phyloP scores from a whole-genome alignment of 768 basidiomycete genomes.

The Neoboletus subvelutipes region DNA sequence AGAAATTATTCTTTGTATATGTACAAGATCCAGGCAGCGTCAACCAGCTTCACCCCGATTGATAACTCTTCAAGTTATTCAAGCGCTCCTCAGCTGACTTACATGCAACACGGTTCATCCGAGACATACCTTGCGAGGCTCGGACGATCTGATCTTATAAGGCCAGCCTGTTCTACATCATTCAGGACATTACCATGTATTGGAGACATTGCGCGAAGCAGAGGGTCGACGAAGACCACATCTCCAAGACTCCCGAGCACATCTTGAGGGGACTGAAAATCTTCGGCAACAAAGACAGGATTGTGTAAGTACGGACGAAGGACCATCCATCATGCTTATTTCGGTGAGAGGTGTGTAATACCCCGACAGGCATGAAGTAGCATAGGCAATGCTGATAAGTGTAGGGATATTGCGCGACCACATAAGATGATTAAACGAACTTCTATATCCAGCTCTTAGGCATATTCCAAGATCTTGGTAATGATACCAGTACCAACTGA shows the following conservation, averaged over 20 bases:
- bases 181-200: not conserved
- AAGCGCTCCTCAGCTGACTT: not conserved
- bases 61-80: not conserved
- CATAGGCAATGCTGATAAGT: conserved; percentile 25
- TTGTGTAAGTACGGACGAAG: not conserved
- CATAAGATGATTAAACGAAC: conserved; percentile 20
- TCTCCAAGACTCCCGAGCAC: not conserved
- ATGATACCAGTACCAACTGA: conserved; percentile 93
- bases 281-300: not conserved
- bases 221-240: not conserved
- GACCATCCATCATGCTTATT: not conserved
- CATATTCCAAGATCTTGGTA: conserved; percentile 70
- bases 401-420: conserved; percentile 14
- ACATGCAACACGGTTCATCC: not conserved
- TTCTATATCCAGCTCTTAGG: conserved; percentile 15
- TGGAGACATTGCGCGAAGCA: not conserved
- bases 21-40: not conserved
- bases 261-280: not conserved
- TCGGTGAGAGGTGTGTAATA: not conserved
- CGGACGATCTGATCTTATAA: not conserved
- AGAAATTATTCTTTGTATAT: not conserved
- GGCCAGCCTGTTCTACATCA: not conserved
- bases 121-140: not conserved
- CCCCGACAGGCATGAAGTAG: not conserved
- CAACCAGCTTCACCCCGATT: not conserved